These are phyloP conservation scores for Brassica napus DNA, from an alignment of 345 rosid genomes.

Conservation along the genomic window Da-Ae NC_063436.1:23727501-23728000, in stretches of 20 bases:
- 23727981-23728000: too few species aligned
- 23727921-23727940: neutral
- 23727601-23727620: neutral
- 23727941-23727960: neutral
- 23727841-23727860: neutral
- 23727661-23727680: slow-evolving; percentile 17
- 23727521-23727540: neutral
- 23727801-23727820: neutral
- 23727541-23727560: neutral
- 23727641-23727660: slow-evolving; percentile 10
- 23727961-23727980: neutral
- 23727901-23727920: neutral
- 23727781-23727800: neutral
- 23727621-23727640: slow-evolving; percentile 1
- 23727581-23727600: slow-evolving; percentile 23
- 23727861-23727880: neutral
- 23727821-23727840: neutral
- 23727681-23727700: slow-evolving; percentile 22
- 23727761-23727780: neutral
- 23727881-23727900: neutral
- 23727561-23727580: slow-evolving; percentile 1
- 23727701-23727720: slow-evolving; percentile 10
- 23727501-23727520: neutral
- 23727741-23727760: neutral
- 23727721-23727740: neutral